Base-by-base conservation (phyloP, 2,329 filamentous ascomycete species). In the Penicillium sp. region DNA sequence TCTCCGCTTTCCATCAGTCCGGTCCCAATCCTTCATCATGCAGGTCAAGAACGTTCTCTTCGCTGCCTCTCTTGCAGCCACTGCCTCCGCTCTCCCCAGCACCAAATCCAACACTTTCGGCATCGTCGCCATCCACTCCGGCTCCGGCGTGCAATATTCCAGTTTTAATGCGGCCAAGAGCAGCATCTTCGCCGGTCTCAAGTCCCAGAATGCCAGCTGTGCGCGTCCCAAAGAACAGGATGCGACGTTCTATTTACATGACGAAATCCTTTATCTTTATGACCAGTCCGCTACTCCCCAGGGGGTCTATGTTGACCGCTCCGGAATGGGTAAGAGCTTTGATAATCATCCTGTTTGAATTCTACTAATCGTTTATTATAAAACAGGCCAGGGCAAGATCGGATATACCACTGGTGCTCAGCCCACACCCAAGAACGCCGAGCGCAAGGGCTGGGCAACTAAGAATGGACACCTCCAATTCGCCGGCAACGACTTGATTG, bases 241-340 rank as follows among this genome's bases (percentile, higher is more conserved):
- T 35, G 84, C 83, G 49, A 82, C 78, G 42, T 84, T 87, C 71
- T 73, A 74, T 62, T 71, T 86, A 63, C 52, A 76, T 42, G 73
- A 81, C 46, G 74, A 74, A 47, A 74, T 74, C 45, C 76, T 85
- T 27, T 79, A 70, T 67, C 78, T 87, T 31, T 84, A 80, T 71
- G 77, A 76, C 33, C 61, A 66, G 26, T 71, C 73, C 22, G 74
- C 71, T 4, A 74, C 72, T 45, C 71, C 73, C 3, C 84, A 87
- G 74, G 71, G 80, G 64, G 57, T 83, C 50, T 86, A 67, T 60
- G 79, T 80, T 42, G 84, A 87, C 69, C 79, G 81, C 45, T 84
- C 81, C 46, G 84, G 82, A 65, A 85, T 85, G 82, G 84, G 82
- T 79, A 79, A 43, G 78, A 65, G 29, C 11, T 26, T 6, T 1